Conservation (phyloP, 2,329 filamentous ascomycete genomes). For the Laburnicola sp. region DNA sequence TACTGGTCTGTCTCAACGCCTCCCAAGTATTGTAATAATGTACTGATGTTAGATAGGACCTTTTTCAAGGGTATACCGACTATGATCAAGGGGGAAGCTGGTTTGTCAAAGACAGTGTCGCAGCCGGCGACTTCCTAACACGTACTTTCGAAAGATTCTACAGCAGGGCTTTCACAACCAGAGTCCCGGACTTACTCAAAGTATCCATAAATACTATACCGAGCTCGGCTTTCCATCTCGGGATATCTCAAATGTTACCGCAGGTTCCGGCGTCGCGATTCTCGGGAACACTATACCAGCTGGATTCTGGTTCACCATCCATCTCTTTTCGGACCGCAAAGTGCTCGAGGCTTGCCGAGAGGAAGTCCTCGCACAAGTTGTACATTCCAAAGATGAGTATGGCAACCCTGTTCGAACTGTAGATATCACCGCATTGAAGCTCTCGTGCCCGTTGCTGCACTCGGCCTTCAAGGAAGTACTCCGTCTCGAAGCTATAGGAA, state of each 20-base stretch:
- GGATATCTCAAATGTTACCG: conserved; percentile 46
- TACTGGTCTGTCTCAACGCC: conserved; percentile 34
- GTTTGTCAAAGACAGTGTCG: conserved; percentile 26
- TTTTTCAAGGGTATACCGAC: conserved; percentile 10
- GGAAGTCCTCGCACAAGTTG: conserved; percentile 31
- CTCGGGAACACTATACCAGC: conserved; percentile 46
- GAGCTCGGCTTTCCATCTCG: conserved; percentile 31
- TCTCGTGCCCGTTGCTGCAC: conserved; percentile 44
- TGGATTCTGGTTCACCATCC: conserved; percentile 46
- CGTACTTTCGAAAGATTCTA: conserved; percentile 44
- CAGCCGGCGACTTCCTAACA: conserved; percentile 10
- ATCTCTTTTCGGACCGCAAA: conserved; percentile 37
- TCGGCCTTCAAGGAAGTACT: conserved; percentile 48
- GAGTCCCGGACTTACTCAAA: conserved; percentile 35
- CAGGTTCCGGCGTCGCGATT: conserved; percentile 43
- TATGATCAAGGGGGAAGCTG: conserved; percentile 1
- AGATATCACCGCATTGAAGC: conserved; percentile 33
- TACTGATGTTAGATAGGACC: conserved; percentile 18
- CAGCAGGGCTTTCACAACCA: conserved; percentile 34
- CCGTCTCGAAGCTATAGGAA: conserved; percentile 40
- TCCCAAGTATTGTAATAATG: not conserved
- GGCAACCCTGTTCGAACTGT: conserved; percentile 12
- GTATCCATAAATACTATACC: conserved; percentile 1
- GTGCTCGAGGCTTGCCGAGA: conserved; percentile 36
- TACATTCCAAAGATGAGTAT: too few species aligned